phyloP scores from a whole-genome alignment of 2,329 filamentous ascomycete genomes.

The Venturia oleaginea region DNA sequence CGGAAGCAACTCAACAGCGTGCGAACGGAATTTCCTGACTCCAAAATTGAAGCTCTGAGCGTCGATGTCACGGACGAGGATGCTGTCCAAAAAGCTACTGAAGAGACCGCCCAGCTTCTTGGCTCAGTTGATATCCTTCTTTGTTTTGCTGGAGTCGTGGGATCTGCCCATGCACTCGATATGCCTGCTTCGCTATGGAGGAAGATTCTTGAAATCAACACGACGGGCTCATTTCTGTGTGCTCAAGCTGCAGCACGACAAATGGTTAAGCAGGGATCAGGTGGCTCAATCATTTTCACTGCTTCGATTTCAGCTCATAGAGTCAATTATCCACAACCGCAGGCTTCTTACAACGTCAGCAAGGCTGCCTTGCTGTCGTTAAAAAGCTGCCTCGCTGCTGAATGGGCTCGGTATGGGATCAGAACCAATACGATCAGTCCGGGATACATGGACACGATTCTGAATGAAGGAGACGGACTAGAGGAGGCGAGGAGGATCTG shows the following conservation, averaged over 20 bases:
- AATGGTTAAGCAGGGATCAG: constrained; percentile 42
- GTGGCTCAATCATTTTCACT: constrained; percentile 57
- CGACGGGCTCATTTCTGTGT: constrained; percentile 60
- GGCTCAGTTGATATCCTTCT: constrained; percentile 48
- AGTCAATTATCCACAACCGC: constrained; percentile 56
- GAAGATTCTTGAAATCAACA: constrained; percentile 60
- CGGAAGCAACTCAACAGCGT: constrained; percentile 38
- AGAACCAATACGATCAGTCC: constrained; percentile 79
- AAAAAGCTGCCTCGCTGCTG: constrained; percentile 70
- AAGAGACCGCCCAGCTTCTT: constrained; percentile 33
- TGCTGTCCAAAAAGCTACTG: constrained; percentile 37
- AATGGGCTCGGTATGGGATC: constrained; percentile 75
- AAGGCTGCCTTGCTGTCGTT: constrained; percentile 74
- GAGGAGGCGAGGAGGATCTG: constrained; percentile 25
- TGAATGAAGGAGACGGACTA: constrained; percentile 46
- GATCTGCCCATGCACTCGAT: constrained; percentile 51
- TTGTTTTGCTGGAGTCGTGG: constrained; percentile 62
- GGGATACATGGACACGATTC: constrained; percentile 77
- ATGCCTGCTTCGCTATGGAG: constrained; percentile 52
- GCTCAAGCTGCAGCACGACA: constrained; percentile 53
- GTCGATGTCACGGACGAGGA: constrained; percentile 52
- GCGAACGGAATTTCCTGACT: constrained; percentile 44
- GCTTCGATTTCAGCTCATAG: constrained; percentile 46
- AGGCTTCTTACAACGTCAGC: constrained; percentile 74
- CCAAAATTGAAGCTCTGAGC: constrained; percentile 40